Evolutionary conservation across 306 rosid species (phyloP).

Genomic region (Ormosia semicastrata): DNA sequence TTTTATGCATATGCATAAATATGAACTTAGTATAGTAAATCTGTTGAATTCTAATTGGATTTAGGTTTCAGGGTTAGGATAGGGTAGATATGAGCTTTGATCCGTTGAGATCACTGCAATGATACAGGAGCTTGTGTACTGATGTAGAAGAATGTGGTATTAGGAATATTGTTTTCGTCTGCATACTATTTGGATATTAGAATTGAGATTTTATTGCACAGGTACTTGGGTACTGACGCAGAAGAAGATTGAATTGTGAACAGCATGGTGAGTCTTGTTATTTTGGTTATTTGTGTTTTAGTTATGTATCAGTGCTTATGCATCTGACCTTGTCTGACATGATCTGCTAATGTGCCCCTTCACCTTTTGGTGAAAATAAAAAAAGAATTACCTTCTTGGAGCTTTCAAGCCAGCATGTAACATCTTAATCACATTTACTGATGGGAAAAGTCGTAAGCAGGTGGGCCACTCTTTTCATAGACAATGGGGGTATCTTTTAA

Average conservation of each 20-base stretch:
- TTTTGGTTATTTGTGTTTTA: neutral
- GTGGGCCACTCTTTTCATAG: conserved; percentile 36
- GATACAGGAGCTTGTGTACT: neutral
- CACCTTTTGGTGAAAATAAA: neutral
- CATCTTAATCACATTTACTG: conserved; percentile 70
- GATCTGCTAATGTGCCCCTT: conserved; percentile 10
- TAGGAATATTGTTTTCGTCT: neutral
- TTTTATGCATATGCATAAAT: no score
- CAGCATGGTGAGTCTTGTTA: conserved; percentile 40
- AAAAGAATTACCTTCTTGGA: conserved; percentile 90
- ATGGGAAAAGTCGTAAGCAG: conserved; percentile 97
- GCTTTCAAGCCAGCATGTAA: conserved; percentile 98
- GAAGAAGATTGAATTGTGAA: conserved; percentile 18
- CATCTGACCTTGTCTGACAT: conserved; percentile 14
- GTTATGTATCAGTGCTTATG: neutral
- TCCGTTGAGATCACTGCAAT: neutral
- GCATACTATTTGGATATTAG: neutral
- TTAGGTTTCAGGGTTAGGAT: neutral
- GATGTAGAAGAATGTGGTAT: neutral
- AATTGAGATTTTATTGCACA: neutral
- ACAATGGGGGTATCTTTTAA: neutral
- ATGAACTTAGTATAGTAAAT: neutral
- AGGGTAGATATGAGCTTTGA: neutral
- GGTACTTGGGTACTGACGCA: conserved; percentile 2
- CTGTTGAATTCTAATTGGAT: neutral